phyloP scores from a whole-genome alignment of 441 rosid species.

The Rhodomyrtus psidioides region DNA sequence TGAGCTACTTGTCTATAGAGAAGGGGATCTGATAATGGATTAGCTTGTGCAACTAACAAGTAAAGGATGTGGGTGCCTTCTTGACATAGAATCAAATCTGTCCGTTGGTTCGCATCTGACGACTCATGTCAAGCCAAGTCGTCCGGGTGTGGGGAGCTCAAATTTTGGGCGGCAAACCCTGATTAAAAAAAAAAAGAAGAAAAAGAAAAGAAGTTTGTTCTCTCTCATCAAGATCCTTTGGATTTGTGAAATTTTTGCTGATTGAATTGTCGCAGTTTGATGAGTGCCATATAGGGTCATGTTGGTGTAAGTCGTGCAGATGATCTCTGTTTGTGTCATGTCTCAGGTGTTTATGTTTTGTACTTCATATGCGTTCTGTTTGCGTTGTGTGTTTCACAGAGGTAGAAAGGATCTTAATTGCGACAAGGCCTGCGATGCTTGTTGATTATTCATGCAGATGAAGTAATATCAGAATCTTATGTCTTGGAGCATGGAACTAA shows the following conservation, averaged over 20 bases:
- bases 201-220: no score
- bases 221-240: no score
- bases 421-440: not conserved
- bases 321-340: not conserved
- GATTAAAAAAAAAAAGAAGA: no score
- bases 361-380: not conserved
- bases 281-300: not conserved
- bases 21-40: conserved; percentile 87
- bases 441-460: conserved; percentile 30
- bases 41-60: conserved; percentile 84
- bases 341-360: not conserved
- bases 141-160: no score
- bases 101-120: no score
- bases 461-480: conserved; percentile 69
- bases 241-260: no score
- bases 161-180: no score
- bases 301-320: not conserved
- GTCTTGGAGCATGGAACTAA: conserved; percentile 86
- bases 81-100: conserved; percentile 35
- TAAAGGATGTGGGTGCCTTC: conserved; percentile 91
- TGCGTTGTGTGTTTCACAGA: not conserved
- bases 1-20: conserved; percentile 81
- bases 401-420: not conserved
- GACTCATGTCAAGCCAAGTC: no score
- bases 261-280: no score